Evolutionary conservation across 73 alveolate species (phyloP), one percentile per base, ranked within the genome.

Genomic region (Stentor coeruleus): DNA sequence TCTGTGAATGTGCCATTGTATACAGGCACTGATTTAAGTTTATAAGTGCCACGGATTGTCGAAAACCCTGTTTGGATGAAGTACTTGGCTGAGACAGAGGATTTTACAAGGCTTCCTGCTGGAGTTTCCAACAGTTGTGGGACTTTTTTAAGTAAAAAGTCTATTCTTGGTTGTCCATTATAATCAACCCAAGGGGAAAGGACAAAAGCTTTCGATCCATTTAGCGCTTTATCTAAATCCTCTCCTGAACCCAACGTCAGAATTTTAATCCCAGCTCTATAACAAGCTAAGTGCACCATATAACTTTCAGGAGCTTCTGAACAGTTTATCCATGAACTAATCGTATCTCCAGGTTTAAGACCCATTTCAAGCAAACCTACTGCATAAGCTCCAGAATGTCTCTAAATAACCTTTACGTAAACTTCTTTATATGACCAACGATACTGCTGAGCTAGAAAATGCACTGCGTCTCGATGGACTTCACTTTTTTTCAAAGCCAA

Each of bases 41-140:
- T 88, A 0, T 81, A 38, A 11, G 84, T 81, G 14, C 94, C 94
- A 33, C 94, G 59, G 58, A 88, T 85, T 6, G 90, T 42, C 31
- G 38, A n/a, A 59, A 80, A 88, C 39, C 94, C 91, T 0, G 89
- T 39, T 41, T 88, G 87, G 74, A 88, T 72, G 81, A 88, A 59
- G 38, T 79, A 49, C 49, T 79, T 85, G 40, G 85, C 55, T 30
- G 84, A 81, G 20, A 89, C 91, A 82, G 31, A 88, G 6, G 37
- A 58, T 2, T 79, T 38, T 0, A 88, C 40, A 26, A 66, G 3
- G 33, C 79, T 66, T 20, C 79, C 79, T 20, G 36, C 42, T 20
- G n/a, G n/a, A 31, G 79, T 66, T 66, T 20, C 33, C 33, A 31
- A 33, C 36, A 66, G n/a, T 66, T 20, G n/a, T 26, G 79, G 79